phyloP scores from a whole-genome alignment of 495 filamentous ascomycete species.

The Xylaria curta region DNA sequence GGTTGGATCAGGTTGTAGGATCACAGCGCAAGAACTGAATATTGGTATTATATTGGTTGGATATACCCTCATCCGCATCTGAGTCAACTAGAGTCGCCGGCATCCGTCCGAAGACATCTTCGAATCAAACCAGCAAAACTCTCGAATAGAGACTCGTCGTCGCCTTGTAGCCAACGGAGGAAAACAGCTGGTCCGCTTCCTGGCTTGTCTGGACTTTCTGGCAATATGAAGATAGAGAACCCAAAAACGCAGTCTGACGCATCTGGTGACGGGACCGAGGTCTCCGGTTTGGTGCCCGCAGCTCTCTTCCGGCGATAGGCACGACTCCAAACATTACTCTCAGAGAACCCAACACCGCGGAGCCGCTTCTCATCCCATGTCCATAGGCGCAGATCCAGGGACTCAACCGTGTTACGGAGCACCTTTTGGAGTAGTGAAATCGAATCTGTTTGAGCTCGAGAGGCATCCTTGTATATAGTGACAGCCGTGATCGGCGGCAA shows the following conservation, averaged over 20 bases:
- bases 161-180: conserved; percentile 78
- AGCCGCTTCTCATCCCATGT: conserved; percentile 43
- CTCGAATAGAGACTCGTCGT: conserved; percentile 79
- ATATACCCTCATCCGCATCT: not conserved
- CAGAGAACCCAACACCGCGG: conserved; percentile 45
- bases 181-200: conserved; percentile 43
- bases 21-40: not conserved
- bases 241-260: conserved; percentile 44
- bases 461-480: conserved; percentile 40
- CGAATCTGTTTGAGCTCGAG: conserved; percentile 46
- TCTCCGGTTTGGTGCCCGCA: conserved; percentile 44
- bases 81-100: not conserved
- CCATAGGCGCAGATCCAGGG: conserved; percentile 68
- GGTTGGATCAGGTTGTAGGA: conserved; percentile 74
- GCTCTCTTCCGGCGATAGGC: conserved; percentile 51
- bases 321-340: conserved; percentile 59
- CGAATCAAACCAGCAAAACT: conserved; percentile 82
- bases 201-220: conserved; percentile 5
- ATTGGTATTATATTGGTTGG: not conserved
- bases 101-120: conserved; percentile 41
- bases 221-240: conserved; percentile 48
- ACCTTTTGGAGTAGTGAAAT: conserved; percentile 58
- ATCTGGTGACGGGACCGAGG: conserved; percentile 14
- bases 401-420: conserved; percentile 50
- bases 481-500: conserved; percentile 49